Evolutionary conservation across 495 filamentous ascomycete genomes (phyloP), one percentile per base, ranked within the genome.

Genomic region (Lasiosphaeris hirsuta): DNA sequence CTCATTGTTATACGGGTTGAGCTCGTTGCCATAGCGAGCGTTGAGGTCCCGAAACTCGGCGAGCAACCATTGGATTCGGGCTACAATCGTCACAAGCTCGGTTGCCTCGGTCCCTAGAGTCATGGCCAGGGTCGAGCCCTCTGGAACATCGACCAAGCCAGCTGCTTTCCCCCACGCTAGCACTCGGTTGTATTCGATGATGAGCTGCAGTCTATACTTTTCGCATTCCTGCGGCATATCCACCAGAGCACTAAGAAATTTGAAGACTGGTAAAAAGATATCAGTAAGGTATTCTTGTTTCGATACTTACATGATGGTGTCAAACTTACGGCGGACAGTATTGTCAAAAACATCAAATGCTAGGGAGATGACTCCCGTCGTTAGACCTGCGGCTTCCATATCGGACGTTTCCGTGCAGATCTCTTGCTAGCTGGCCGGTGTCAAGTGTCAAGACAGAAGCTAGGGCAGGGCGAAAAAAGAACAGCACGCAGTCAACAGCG

Each of bases 131-230:
- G 15, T 63, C 1, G 60, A 66, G 6, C 65, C 65, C 15, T 70
- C 59, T 1, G 63, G 61, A 0, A 70, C 60, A 34, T 71, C 66
- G 15, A 71, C 53, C 3, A 71, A 54, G 0, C 69, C 69, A 4
- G 57, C 69, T 9, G 69, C 69, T 37, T 71, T 69, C 3, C 66
- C 69, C 62, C 62, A 71, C 15, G 69, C 69, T 1, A 71, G 51
- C 3, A 71, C 64, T 0, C 69, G 64, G 50, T 71, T 69, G 57
- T 71, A 71, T 40, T 71, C 69, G 35, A 71, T 71, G 34, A 71
- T 61, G 13, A 71, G 64, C 35, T 71, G 66, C 30, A 71, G 51
- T 23, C 69, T 44, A 53, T 69, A 69, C 42, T 67, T 67, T 36
- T 68, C 64, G 34, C 59, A 69, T 0, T 67, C 67, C 13, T 64